Evolutionary conservation across 805 yeast genomes (phyloP).

Genomic region (Ogataea nonfermentans): DNA sequence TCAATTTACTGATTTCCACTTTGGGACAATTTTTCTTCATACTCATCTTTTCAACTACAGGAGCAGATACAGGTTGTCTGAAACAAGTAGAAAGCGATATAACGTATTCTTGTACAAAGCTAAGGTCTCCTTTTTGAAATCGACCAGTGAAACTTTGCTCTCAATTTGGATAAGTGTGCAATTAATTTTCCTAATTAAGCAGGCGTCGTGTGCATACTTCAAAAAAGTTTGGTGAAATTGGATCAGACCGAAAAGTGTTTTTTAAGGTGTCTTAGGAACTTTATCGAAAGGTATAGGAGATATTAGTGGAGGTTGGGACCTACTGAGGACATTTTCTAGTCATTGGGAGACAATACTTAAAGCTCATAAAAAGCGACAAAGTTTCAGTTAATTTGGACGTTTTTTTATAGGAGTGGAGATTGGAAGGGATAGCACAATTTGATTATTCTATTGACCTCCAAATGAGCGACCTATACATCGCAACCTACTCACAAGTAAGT

Average conservation of each 20-base stretch:
- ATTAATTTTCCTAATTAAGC: constrained; percentile 17
- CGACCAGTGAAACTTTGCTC: neutral
- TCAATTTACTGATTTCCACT: constrained; percentile 3
- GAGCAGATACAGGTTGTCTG: too few relatives aligned
- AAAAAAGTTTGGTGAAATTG: constrained; percentile 11
- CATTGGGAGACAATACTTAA: neutral
- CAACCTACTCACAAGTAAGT: constrained; percentile 47
- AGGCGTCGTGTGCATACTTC: constrained; percentile 12
- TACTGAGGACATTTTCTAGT: neutral
- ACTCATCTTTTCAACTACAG: too few relatives aligned
- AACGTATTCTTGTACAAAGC: too few relatives aligned
- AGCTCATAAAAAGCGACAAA: neutral
- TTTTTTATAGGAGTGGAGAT: neutral
- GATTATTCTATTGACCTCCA: neutral
- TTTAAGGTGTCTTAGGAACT: constrained; percentile 3
- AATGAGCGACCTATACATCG: constrained; percentile 35
- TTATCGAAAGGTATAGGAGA: constrained; percentile 1
- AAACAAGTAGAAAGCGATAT: too few relatives aligned
- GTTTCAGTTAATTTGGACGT: neutral
- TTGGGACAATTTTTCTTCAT: constrained; percentile 2
- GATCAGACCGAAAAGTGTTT: constrained; percentile 13
- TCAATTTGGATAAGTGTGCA: constrained; percentile 1
- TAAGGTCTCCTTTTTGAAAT: too few relatives aligned
- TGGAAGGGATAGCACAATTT: constrained; percentile 5
- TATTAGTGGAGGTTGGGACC: constrained; percentile 2